Percentiles rank a stretch among this genome's conserved stretches.
phyloP scores from a whole-genome alignment of 345 rosid genomes.

The Abelmoschus esculentus region DNA sequence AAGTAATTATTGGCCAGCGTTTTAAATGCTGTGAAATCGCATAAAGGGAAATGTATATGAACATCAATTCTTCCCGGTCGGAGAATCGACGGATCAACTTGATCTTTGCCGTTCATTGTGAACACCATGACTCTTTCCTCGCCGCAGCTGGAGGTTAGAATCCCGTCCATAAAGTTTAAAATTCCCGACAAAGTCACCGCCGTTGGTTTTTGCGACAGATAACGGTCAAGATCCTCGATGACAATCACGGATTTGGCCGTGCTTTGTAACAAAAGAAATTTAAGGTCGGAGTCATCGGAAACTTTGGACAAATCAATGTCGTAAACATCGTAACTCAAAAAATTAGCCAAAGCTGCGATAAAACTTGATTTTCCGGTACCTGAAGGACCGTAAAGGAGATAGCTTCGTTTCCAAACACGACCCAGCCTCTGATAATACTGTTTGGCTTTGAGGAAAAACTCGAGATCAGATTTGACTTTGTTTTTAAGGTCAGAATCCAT shows the following conservation, averaged over 20 bases:
- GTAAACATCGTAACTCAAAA: constrained; percentile 53
- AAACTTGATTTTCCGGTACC: constrained; percentile 88
- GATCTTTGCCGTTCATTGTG: constrained; percentile 55
- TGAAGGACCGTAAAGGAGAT: constrained; percentile 60
- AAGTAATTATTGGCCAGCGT: constrained; percentile 59
- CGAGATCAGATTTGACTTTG: constrained; percentile 65
- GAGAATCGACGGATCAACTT: constrained; percentile 48
- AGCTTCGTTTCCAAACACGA: constrained; percentile 78
- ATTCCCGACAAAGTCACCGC: constrained; percentile 44
- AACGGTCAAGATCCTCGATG: constrained; percentile 65
- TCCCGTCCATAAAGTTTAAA: constrained; percentile 68
- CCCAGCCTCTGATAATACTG: constrained; percentile 68
- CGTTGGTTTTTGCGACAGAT: constrained; percentile 39
- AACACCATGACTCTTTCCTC: constrained; percentile 71
- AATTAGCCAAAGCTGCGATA: constrained; percentile 71
- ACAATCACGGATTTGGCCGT: constrained; percentile 45
- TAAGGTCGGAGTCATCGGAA: constrained; percentile 54
- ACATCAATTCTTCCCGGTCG: constrained; percentile 86
- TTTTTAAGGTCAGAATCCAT: constrained; percentile 66
- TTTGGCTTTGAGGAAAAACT: constrained; percentile 54
- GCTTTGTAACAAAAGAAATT: constrained; percentile 45
- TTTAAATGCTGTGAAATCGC: constrained; percentile 76
- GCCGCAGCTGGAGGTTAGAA: constrained; percentile 44
- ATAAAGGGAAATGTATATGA: constrained; percentile 71
- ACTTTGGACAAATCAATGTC: constrained; percentile 60